Evolutionary conservation across 2,329 filamentous ascomycete genomes (phyloP), one percentile per base, ranked within the genome.

Genomic region (Beauveria pseudobassiana): DNA sequence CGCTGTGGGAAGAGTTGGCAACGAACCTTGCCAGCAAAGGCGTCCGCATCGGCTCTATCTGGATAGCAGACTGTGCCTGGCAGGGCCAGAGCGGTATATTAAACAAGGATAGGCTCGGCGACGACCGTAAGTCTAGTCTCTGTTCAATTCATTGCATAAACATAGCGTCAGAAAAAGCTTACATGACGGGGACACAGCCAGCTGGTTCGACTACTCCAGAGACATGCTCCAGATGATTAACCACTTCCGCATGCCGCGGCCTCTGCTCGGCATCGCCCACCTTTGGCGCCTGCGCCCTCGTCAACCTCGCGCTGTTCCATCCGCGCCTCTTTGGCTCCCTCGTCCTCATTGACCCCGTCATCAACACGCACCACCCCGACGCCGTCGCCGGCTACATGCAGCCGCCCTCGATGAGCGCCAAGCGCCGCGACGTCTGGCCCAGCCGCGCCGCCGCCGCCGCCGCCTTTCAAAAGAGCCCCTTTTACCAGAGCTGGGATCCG

Each of bases 221-320:
- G 93, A 98, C 73, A 83, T 96, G 4, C 81, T 95, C 20, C 86
- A 93, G 70, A 83, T 97, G 75, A 82, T 95, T 76, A 97, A 96
- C 74, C 80, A 85, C 59, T 93, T 96, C 75, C 89, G 91, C 48
- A 77, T 81, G 82, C 88, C 90, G 14, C 88, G 89, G 1, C 93
- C 93, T 1, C 79, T 97, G 22, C 76, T 97, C 65, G 93, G 90
- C 62, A 75, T 98, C 30, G 93, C 91, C 18, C 93, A 98, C 76
- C 67, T 93, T 96, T 79, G 93, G 93, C 67, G 92, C 83, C 65
- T 85, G 84, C 70, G 84, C 89, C 63, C 80, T 97, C 59, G 80
- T 83, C 59, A 86, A 91, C 67, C 79, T 93, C 18, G 79, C 90
- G 5, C 77, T 93, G 12, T 82, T 91, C 66, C 89, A 96, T 74